Conservation (phyloP, 2,329 filamentous ascomycete genomes). For the Seiridium cupressi region DNA sequence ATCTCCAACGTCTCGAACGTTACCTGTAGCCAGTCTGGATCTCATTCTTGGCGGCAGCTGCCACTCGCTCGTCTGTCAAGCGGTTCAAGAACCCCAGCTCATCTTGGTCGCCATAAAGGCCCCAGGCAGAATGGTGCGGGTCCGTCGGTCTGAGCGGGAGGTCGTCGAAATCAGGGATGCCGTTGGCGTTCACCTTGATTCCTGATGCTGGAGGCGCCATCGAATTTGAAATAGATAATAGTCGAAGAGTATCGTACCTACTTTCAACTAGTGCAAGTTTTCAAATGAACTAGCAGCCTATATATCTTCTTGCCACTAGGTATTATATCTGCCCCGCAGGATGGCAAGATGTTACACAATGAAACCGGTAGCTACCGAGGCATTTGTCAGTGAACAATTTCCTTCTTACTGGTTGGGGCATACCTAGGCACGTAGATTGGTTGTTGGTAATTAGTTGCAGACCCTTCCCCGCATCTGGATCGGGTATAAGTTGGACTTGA, state of each 20-base stretch:
- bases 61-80: slow-evolving; percentile 53
- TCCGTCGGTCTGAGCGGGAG: slow-evolving; percentile 45
- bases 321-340: too few species aligned
- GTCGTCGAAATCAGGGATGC: slow-evolving; percentile 44
- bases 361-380: too few species aligned
- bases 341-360: too few species aligned
- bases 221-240: too few species aligned
- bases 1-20: neutral
- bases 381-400: too few species aligned
- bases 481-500: neutral
- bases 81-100: slow-evolving; percentile 61
- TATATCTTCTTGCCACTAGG: too few species aligned
- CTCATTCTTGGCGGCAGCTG: slow-evolving; percentile 45
- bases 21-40: slow-evolving; percentile 54
- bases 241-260: too few species aligned
- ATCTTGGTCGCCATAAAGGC: slow-evolving; percentile 54
- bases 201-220: slow-evolving; percentile 24
- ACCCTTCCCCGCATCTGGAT: neutral
- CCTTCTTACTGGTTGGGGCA: too few species aligned
- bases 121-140: slow-evolving; percentile 43
- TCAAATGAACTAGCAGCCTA: too few species aligned
- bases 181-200: slow-evolving; percentile 35
- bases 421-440: too few species aligned
- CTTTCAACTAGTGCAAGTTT: too few species aligned
- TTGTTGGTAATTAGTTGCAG: neutral